Percentiles rank a stretch among this genome's conserved stretches.
Evolutionary conservation across 2,329 filamentous ascomycete genomes (phyloP).

Genomic region (Trichoderma sp.): DNA sequence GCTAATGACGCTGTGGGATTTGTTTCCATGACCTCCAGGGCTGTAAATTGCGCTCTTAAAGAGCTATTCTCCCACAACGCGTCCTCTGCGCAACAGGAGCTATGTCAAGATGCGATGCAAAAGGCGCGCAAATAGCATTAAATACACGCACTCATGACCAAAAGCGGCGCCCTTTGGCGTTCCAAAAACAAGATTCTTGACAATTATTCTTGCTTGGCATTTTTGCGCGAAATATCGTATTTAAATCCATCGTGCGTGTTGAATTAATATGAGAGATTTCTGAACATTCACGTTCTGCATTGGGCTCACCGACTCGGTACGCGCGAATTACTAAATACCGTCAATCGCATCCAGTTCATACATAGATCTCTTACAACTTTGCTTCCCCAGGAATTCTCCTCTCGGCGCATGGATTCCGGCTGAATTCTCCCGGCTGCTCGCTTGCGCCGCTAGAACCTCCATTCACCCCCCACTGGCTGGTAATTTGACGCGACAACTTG

Average conservation of each 20-base stretch:
- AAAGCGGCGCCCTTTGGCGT: neutral
- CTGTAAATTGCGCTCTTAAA: neutral
- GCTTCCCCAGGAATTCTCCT: no score
- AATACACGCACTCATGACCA: neutral
- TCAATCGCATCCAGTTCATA: neutral
- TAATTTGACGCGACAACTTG: neutral
- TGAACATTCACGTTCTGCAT: neutral
- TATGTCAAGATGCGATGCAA: neutral
- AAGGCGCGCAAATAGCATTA: neutral
- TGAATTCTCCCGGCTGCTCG: neutral
- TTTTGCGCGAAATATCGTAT: neutral
- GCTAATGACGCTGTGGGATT: conserved; percentile 2
- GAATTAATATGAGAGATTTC: neutral
- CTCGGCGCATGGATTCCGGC: neutral
- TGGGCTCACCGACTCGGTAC: neutral
- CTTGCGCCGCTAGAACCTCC: no score
- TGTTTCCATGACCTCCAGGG: neutral
- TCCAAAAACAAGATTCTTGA: neutral
- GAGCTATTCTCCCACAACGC: neutral
- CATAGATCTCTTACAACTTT: neutral
- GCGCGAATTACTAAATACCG: neutral
- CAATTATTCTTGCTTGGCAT: neutral
- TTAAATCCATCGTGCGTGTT: neutral
- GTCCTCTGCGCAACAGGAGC: neutral
- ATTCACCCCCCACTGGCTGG: neutral